Evolutionary conservation across 2,329 filamentous ascomycete species (phyloP).

Genomic region (Monilinia vaccinii-corymbosi): DNA sequence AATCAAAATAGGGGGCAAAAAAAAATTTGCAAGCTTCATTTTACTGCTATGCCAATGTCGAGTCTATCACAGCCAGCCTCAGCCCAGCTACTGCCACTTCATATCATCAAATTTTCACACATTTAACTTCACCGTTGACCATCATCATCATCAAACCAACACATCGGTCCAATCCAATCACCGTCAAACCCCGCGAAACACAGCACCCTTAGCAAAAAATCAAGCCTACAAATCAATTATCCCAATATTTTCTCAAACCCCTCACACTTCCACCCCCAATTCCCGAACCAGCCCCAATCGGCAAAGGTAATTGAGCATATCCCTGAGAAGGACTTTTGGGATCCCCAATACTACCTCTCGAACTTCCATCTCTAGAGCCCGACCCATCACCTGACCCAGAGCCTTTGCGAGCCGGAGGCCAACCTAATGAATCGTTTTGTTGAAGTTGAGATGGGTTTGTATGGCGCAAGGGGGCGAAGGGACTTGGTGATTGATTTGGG

Average conservation of each 20-base stretch:
- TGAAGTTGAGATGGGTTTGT: background rate
- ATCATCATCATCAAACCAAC: background rate
- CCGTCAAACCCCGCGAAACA: background rate
- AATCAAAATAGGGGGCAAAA: background rate
- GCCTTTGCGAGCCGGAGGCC: slow-evolving; percentile 1
- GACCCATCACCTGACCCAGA: slow-evolving; percentile 15
- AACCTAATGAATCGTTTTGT: background rate
- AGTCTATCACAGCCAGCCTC: background rate
- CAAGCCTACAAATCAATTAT: background rate
- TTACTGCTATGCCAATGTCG: background rate
- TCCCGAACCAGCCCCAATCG: background rate
- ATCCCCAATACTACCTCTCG: slow-evolving; percentile 39
- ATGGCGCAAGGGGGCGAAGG: background rate
- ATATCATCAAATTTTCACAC: background rate
- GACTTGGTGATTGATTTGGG: slow-evolving; percentile 4
- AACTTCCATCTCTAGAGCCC: slow-evolving; percentile 34
- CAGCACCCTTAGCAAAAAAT: background rate
- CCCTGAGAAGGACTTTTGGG: slow-evolving; percentile 39
- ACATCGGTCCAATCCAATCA: background rate
- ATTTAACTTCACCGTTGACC: background rate
- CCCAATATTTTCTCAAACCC: background rate
- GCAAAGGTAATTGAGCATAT: slow-evolving; percentile 8
- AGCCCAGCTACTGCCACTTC: background rate
- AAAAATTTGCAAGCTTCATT: background rate
- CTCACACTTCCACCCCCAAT: background rate